phyloP scores from a whole-genome alignment of 2,329 filamentous ascomycete genomes.

The Fusarium sambucinum region DNA sequence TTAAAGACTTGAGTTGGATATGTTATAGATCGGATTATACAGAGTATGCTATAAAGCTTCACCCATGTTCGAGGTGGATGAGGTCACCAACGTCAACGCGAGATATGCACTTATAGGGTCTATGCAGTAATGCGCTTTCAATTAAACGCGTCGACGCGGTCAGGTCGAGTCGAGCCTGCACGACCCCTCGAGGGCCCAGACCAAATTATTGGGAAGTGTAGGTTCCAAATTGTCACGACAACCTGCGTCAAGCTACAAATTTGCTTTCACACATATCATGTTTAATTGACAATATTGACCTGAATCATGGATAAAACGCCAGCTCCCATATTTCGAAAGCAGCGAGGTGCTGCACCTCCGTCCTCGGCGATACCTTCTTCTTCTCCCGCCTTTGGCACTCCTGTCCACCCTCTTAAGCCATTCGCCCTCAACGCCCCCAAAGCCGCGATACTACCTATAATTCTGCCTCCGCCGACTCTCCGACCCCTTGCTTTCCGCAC shows the following conservation, averaged over 20 bases:
- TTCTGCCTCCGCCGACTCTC: conserved; percentile 87
- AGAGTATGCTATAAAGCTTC: conserved; percentile 20
- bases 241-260: conserved; percentile 3
- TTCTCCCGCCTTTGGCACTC: conserved; percentile 90
- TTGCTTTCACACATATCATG: conserved; percentile 30
- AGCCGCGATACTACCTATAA: conserved; percentile 83
- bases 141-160: conserved; percentile 58
- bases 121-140: conserved; percentile 52
- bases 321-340: conserved; percentile 54
- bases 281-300: conserved; percentile 19
- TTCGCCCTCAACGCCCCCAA: conserved; percentile 66
- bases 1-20: conserved; percentile 9
- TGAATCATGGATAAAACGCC: conserved; percentile 56
- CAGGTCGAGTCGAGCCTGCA: conserved; percentile 27
- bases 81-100: conserved; percentile 51
- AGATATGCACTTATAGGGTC: conserved; percentile 36
- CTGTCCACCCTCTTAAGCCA: conserved; percentile 80
- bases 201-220: conserved; percentile 22
- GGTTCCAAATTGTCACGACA: conserved; percentile 18
- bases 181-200: conserved; percentile 14
- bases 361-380: conserved; percentile 82
- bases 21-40: conserved; percentile 2
- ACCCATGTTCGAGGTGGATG: conserved; percentile 41
- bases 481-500: conserved; percentile 93
- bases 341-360: conserved; percentile 51